These are phyloP conservation scores for Heliophila coronopifolia DNA, from an alignment of 441 rosid genomes.

Conservation along the genomic window DNA sequence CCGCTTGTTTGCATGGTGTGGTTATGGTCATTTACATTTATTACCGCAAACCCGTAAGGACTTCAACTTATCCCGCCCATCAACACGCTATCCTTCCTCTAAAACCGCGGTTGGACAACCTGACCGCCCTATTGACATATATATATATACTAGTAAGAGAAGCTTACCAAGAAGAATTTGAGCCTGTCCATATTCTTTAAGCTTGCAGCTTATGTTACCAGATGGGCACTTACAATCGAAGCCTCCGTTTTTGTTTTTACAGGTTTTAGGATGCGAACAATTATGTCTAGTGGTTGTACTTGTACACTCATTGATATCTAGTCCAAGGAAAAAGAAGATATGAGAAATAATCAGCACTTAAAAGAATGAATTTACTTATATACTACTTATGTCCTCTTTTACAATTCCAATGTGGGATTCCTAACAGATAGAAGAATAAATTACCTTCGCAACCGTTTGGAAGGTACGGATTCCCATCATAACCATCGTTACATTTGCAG, in stretches of 20 bases:
- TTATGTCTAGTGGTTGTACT: neutral
- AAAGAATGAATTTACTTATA: too few relatives aligned
- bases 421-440: neutral
- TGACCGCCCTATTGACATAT: too few relatives aligned
- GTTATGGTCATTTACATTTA: too few relatives aligned
- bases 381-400: too few relatives aligned
- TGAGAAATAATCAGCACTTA: neutral
- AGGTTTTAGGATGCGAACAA: neutral
- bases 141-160: neutral
- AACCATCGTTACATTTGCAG: neutral
- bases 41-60: too few relatives aligned
- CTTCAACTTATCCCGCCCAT: too few relatives aligned
- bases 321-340: neutral
- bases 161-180: conserved; percentile 2
- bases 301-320: conserved; percentile 14
- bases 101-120: too few relatives aligned
- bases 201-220: neutral
- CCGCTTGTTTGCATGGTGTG: too few relatives aligned
- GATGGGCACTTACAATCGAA: neutral
- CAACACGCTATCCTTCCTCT: too few relatives aligned
- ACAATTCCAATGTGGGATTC: too few relatives aligned
- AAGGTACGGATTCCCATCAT: conserved; percentile 15
- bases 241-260: neutral
- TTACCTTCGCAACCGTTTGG: conserved; percentile 15
- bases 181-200: neutral